Percentiles rank a stretch among this genome's conserved stretches.
These are phyloP conservation scores for Aspergillus japonicus DNA, from an alignment of 2,329 filamentous ascomycete species.

Conservation along the genomic window DNA sequence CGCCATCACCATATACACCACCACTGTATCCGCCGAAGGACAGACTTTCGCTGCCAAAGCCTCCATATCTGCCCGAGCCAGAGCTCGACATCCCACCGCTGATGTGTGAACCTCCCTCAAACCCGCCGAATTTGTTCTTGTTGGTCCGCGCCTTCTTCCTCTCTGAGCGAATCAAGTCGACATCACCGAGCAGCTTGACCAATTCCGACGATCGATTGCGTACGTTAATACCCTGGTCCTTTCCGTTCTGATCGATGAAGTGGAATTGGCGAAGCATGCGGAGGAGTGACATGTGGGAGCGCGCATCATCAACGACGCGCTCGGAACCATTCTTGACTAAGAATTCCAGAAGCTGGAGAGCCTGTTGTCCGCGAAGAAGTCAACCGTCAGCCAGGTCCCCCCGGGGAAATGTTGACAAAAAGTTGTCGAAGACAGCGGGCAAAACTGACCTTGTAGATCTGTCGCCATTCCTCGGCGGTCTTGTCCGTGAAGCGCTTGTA, in stretches of 20 bases:
- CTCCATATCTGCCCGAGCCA: conserved; percentile 66
- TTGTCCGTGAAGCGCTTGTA: conserved; percentile 99
- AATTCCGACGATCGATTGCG: conserved; percentile 95
- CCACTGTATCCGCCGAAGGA: conserved; percentile 67
- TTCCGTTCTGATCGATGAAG: conserved; percentile 92
- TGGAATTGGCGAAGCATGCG: conserved; percentile 99
- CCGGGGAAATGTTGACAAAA: neutral
- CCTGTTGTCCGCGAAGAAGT: conserved; percentile 40
- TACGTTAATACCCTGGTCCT: conserved; percentile 97
- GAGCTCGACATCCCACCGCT: conserved; percentile 54
- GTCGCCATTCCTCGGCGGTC: conserved; percentile 94
- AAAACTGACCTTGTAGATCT: conserved; percentile 84
- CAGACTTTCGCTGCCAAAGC: conserved; percentile 78
- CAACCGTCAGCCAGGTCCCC: neutral
- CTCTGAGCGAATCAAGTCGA: conserved; percentile 55
- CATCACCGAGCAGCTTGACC: conserved; percentile 83
- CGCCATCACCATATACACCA: conserved; percentile 90
- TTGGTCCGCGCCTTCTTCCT: conserved; percentile 86
- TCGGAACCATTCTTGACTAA: conserved; percentile 98
- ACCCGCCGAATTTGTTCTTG: conserved; percentile 92
- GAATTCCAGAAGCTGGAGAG: conserved; percentile 90
- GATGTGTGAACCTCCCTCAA: conserved; percentile 73
- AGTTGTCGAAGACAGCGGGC: neutral
- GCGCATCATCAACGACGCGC: conserved; percentile 92
- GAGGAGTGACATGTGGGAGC: conserved; percentile 88